These are phyloP conservation scores for Sporobolomyces roseus DNA, from an alignment of 768 basidiomycete genomes.

Conservation along the genomic window DNA sequence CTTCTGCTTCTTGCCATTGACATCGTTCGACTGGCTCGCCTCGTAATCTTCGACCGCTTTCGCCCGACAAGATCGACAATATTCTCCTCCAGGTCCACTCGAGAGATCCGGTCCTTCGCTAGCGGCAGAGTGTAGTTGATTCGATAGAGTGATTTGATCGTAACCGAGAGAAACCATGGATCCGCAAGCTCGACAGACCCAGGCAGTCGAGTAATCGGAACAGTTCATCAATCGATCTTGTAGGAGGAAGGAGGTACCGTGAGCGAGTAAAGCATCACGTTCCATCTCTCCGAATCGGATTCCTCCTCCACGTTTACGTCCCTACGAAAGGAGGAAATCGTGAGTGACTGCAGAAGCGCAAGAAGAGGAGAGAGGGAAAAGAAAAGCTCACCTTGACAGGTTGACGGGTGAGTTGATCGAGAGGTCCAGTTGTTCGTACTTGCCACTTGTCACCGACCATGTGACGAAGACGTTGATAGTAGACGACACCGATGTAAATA, in stretches of 20 bases:
- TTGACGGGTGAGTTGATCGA: slow-evolving; percentile 90
- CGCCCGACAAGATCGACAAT: slow-evolving; percentile 87
- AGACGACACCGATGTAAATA: slow-evolving; percentile 96
- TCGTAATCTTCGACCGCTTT: slow-evolving; percentile 64
- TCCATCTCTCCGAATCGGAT: slow-evolving; percentile 99
- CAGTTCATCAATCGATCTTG: slow-evolving; percentile 99
- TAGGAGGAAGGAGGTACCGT: slow-evolving; percentile 95
- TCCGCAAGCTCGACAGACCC: slow-evolving; percentile 96
- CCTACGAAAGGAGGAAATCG: slow-evolving; percentile 54
- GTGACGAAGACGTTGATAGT: slow-evolving; percentile 96
- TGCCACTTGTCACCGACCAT: slow-evolving; percentile 99
- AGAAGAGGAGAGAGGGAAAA: slow-evolving; percentile 5
- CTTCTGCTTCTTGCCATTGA: slow-evolving; percentile 57
- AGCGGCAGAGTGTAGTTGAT: slow-evolving; percentile 32
- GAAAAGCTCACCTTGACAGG: slow-evolving; percentile 76
- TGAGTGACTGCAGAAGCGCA: not conserved
- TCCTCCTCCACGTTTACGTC: slow-evolving; percentile 94
- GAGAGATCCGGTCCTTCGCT: slow-evolving; percentile 52
- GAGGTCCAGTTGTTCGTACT: slow-evolving; percentile 95
- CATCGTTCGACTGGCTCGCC: slow-evolving; percentile 58
- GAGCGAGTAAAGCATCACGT: slow-evolving; percentile 95
- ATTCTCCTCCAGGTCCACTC: slow-evolving; percentile 73
- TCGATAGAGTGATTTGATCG: slow-evolving; percentile 73
- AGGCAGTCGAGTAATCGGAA: slow-evolving; percentile 97
- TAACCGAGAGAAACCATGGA: slow-evolving; percentile 93